Evolutionary conservation across 257 asterid genomes (phyloP), one percentile per base, ranked within the genome.

Genomic region (Ilex asprella): DNA sequence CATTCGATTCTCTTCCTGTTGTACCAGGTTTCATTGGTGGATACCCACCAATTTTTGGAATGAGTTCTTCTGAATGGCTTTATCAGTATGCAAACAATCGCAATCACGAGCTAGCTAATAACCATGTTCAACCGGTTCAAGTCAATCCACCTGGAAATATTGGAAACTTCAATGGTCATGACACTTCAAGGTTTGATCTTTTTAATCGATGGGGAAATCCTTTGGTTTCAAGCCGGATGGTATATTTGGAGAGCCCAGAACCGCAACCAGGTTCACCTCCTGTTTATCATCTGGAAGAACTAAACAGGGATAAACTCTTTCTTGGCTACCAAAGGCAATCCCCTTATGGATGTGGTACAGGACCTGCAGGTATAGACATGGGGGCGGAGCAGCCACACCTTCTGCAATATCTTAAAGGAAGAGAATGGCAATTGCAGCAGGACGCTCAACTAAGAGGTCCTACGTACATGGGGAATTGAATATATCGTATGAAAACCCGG

Each of bases 41-140:
- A 31, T 77, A 81, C 66, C 90, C 86, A 32, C 85, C 88, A 16
- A 55, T 71, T 53, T 67, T 79, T 2, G 95, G 92, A 16, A 87
- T 88, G 95, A 86, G 95, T 58, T 91, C 98, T 55, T 88, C 98
- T 0, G 96, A 91, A 61, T 91, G 98, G 98, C 93, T 91, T 2
- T 81, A 91, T 67, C 98, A 81, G 76, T 86, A 91, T 47, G 79
- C 96, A 60, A 86, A 83, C 82, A 80, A 80, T 67, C 86, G 77
- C 61, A 87, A 80, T 55, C 65, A 73, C 3, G 84, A 76, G 61
- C 74, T 67, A 71, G 70, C 70, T 31, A 69, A 67, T 30, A 7
- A 21, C 27, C 27, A 21, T 21, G 27, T 73, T 39, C 77, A 78
- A 63, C 85, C 91, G 2, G 56, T 78, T 10, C 78, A 70, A 31